phyloP scores from a whole-genome alignment of 345 rosid species.

The Gossypium ekmanianum region DNA sequence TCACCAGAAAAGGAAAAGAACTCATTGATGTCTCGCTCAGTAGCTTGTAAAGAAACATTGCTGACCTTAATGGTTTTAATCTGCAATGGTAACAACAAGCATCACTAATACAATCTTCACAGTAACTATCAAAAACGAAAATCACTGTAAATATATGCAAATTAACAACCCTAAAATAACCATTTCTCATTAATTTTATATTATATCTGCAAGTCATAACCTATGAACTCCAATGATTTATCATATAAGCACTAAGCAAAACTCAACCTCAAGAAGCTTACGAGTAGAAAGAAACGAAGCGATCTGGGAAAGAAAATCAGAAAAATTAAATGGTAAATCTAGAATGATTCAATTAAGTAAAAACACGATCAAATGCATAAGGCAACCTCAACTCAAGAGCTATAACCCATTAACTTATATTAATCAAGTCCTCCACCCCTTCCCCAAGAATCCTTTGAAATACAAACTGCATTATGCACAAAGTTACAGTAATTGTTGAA shows the following conservation, averaged over 20 bases:
- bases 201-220: background rate
- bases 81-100: slow-evolving; percentile 28
- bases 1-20: slow-evolving; percentile 89
- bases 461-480: background rate
- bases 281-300: background rate
- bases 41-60: slow-evolving; percentile 70
- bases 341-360: background rate
- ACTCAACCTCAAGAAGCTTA: background rate
- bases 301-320: background rate
- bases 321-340: background rate
- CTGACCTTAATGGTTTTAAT: slow-evolving; percentile 53
- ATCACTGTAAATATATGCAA: background rate
- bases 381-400: background rate
- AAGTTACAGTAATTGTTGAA: background rate
- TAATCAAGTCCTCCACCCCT: background rate
- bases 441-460: background rate
- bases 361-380: background rate
- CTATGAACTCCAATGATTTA: background rate
- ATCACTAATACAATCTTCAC: background rate
- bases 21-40: slow-evolving; percentile 63
- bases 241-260: background rate
- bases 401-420: background rate
- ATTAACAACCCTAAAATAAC: background rate
- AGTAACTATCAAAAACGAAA: background rate
- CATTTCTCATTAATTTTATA: background rate